A percentile compares a stretch with the other conserved stretches of the same genome.
Evolutionary conservation across 2,329 filamentous ascomycete genomes (phyloP).

Genomic region (Alternaria brassicicola): DNA sequence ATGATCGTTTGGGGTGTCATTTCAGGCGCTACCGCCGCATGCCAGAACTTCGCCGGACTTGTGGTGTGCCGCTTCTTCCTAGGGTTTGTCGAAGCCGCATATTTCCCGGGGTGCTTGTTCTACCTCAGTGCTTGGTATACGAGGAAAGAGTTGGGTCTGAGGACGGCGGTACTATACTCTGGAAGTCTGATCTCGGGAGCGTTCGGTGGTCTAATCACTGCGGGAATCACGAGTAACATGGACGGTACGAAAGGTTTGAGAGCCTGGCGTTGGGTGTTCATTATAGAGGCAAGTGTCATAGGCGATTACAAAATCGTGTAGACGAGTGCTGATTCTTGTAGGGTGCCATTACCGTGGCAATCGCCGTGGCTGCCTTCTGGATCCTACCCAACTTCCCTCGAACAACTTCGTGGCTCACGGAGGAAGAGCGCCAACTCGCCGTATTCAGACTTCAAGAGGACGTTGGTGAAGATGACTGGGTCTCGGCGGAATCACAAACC

Average conservation of each 20-base stretch:
- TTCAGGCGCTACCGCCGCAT: slow-evolving; percentile 47
- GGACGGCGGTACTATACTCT: slow-evolving; percentile 70
- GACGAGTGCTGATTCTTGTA: slow-evolving; percentile 40
- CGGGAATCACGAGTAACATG: slow-evolving; percentile 70
- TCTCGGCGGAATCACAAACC: slow-evolving; percentile 42
- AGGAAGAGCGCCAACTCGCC: slow-evolving; percentile 49
- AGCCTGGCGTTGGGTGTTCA: slow-evolving; percentile 72
- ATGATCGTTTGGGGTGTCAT: slow-evolving; percentile 53
- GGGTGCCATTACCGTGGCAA: slow-evolving; percentile 66
- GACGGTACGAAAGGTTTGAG: slow-evolving; percentile 61
- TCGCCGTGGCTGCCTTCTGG: slow-evolving; percentile 64
- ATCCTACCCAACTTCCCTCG: slow-evolving; percentile 72
- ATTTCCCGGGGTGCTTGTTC: slow-evolving; percentile 65
- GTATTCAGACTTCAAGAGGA: slow-evolving; percentile 48
- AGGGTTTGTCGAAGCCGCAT: slow-evolving; percentile 61
- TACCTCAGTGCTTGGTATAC: slow-evolving; percentile 73
- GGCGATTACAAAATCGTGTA: not conserved
- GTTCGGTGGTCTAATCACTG: slow-evolving; percentile 67
- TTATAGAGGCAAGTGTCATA: slow-evolving; percentile 58
- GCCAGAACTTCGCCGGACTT: slow-evolving; percentile 54
- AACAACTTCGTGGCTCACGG: slow-evolving; percentile 49
- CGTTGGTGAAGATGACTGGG: slow-evolving; percentile 51
- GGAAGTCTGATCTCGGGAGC: slow-evolving; percentile 73
- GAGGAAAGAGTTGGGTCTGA: slow-evolving; percentile 68
- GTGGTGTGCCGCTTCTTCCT: slow-evolving; percentile 60